Evolutionary conservation across 441 rosid species (phyloP).

Genomic region (Heliophila coronopifolia): DNA sequence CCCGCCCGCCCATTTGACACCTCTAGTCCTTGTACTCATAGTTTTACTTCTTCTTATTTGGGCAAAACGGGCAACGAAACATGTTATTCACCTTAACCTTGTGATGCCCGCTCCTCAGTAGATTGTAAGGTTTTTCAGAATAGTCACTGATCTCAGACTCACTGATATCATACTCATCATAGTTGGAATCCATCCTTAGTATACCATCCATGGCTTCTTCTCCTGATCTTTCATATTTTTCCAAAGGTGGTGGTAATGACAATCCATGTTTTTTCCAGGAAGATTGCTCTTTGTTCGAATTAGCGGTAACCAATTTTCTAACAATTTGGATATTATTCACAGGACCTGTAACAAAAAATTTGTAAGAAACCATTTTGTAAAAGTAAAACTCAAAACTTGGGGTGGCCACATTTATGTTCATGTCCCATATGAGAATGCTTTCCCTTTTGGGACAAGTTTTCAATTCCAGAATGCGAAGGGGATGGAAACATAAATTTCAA

Average conservation of each 20-base stretch:
- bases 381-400: background rate
- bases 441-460: no score
- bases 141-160: constrained; percentile 45
- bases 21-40: constrained; percentile 77
- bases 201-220: constrained; percentile 36
- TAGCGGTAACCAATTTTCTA: constrained; percentile 30
- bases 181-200: no score
- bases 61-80: constrained; percentile 76
- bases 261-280: constrained; percentile 47
- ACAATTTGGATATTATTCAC: constrained; percentile 61
- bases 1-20: no score
- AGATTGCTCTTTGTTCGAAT: constrained; percentile 30
- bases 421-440: no score
- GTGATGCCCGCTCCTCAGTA: constrained; percentile 37
- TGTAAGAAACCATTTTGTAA: background rate
- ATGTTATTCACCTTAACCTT: constrained; percentile 60
- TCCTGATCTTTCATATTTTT: constrained; percentile 38
- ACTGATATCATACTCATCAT: constrained; percentile 63
- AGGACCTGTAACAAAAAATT: constrained; percentile 35
- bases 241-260: constrained; percentile 50
- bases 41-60: constrained; percentile 77
- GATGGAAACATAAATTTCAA: no score
- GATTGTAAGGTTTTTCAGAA: constrained; percentile 47
- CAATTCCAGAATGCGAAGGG: no score
- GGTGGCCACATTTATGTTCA: no score